Conservation (phyloP, 2,329 filamentous ascomycete genomes). For the Alternaria incomplexa region DNA sequence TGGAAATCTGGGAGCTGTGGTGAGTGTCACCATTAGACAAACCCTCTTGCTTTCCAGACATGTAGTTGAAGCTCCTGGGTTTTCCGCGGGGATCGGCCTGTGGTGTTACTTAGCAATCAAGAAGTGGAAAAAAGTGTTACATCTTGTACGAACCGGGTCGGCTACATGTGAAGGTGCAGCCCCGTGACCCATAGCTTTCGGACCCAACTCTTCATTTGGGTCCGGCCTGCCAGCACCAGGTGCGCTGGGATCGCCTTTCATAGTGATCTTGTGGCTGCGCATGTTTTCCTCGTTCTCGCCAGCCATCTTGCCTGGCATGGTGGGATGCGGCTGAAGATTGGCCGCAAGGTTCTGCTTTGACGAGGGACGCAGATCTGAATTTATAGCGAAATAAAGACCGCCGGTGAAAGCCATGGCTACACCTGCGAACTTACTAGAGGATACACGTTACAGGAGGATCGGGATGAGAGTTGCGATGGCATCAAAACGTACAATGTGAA, state of each 20-base stretch:
- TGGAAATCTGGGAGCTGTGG: constrained; percentile 55
- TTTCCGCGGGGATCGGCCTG: constrained; percentile 40
- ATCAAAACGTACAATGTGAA: constrained; percentile 46
- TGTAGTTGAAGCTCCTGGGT: constrained; percentile 48
- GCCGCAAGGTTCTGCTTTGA: not conserved
- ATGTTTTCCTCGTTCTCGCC: constrained; percentile 1
- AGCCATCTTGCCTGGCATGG: not conserved
- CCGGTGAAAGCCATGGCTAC: not conserved
- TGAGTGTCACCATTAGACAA: constrained; percentile 59
- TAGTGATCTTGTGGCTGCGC: not conserved
- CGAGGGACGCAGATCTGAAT: not conserved
- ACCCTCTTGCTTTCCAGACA: constrained; percentile 60
- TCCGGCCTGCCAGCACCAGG: constrained; percentile 2
- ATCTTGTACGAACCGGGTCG: constrained; percentile 30
- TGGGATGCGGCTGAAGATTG: not conserved
- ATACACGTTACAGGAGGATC: not conserved
- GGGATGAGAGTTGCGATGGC: not conserved
- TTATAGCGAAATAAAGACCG: not conserved
- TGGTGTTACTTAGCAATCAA: constrained; percentile 13
- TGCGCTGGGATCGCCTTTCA: not conserved
- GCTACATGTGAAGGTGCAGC: constrained; percentile 30
- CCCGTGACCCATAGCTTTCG: not conserved
- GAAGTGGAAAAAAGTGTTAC: not conserved
- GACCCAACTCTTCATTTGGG: not conserved
- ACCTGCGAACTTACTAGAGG: not conserved